These are phyloP conservation scores for Amauroascus niger DNA, from an alignment of 2,329 filamentous ascomycete species.

Conservation along the genomic window DNA sequence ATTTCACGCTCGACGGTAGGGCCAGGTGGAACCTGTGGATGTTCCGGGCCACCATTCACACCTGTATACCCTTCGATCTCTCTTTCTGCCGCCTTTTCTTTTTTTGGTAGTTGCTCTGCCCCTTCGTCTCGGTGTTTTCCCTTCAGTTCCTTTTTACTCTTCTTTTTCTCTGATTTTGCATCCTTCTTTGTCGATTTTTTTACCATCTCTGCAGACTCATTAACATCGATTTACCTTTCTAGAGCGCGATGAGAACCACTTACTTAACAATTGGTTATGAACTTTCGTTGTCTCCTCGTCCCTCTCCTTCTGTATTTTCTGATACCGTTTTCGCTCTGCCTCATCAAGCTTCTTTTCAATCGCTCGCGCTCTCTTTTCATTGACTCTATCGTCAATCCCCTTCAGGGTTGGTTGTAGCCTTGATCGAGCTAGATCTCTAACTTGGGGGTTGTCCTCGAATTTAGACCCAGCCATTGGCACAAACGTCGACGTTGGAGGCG, in stretches of 20 bases:
- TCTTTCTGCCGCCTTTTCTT: background rate
- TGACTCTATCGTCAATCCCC: constrained; percentile 11
- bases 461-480: background rate
- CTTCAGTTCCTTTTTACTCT: background rate
- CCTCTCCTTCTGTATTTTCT: background rate
- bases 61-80: background rate
- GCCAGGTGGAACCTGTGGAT: background rate
- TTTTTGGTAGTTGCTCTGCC: background rate
- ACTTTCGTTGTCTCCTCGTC: constrained; percentile 9
- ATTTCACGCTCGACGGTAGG: background rate
- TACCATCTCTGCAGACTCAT: background rate
- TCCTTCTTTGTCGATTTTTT: background rate
- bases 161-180: background rate
- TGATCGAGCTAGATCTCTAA: constrained; percentile 60
- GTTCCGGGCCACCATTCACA: background rate
- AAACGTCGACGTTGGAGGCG: constrained; percentile 7
- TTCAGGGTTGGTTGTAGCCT: constrained; percentile 11
- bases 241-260: background rate
- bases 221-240: background rate
- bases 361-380: background rate
- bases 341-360: constrained; percentile 13
- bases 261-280: constrained; percentile 9
- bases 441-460: constrained; percentile 36
- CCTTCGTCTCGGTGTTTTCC: background rate
- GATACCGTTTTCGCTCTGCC: constrained; percentile 1